These are phyloP conservation scores for Ballota nigra DNA, from an alignment of 257 asterid species.

Conservation along the genomic window DNA sequence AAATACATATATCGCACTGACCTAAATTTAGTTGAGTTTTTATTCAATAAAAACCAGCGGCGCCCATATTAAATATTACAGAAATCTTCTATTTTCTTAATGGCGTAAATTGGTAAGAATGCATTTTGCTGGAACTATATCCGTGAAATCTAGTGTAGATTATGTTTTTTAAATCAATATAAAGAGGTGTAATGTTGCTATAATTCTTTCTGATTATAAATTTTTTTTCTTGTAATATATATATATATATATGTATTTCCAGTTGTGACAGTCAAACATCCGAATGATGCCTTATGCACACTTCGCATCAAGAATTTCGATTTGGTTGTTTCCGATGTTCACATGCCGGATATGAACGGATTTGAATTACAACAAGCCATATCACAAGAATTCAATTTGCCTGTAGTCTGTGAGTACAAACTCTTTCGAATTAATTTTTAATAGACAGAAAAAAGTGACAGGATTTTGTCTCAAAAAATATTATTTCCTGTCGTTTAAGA, in stretches of 20 bases:
- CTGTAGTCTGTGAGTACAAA: slow-evolving; percentile 60
- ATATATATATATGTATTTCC: not conserved
- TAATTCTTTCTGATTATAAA: not conserved
- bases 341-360: slow-evolving; percentile 55
- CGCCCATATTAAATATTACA: not conserved
- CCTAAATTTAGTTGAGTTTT: not conserved
- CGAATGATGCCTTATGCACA: slow-evolving; percentile 45
- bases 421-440: too few relatives aligned
- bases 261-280: slow-evolving; percentile 51
- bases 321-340: slow-evolving; percentile 49
- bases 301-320: slow-evolving; percentile 46
- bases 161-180: not conserved
- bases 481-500: too few relatives aligned
- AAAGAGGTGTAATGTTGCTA: not conserved
- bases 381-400: slow-evolving; percentile 46
- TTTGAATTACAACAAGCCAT: slow-evolving; percentile 45
- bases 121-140: not conserved
- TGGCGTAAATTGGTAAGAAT: not conserved
- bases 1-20: not conserved
- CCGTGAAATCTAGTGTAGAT: not conserved
- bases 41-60: not conserved
- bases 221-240: not conserved
- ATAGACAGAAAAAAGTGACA: too few relatives aligned
- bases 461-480: too few relatives aligned
- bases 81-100: not conserved